These are phyloP conservation scores for Aspergillus sp. DNA, from an alignment of 2,329 filamentous ascomycete species.

Conservation along the genomic window DNA sequence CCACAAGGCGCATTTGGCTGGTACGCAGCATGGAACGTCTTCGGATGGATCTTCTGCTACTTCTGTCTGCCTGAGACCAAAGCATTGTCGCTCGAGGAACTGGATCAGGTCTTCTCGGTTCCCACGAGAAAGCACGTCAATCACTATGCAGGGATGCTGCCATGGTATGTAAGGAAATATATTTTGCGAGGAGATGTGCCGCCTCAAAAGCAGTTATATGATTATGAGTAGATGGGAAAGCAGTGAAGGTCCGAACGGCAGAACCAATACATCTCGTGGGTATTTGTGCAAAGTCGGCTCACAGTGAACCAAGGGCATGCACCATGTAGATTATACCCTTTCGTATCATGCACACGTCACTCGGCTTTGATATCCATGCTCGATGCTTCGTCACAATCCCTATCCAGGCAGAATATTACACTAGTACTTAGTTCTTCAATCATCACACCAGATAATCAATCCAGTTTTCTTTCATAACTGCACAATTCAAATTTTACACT, in stretches of 20 bases:
- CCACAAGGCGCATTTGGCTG: conserved; percentile 57
- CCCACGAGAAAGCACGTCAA: conserved; percentile 41
- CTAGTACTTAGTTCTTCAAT: too few relatives aligned
- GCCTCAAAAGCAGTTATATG: conserved; percentile 30
- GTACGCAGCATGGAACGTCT: conserved; percentile 45
- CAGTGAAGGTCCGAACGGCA: background rate
- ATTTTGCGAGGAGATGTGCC: conserved; percentile 28
- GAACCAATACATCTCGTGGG: too few relatives aligned
- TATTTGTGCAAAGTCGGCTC: too few relatives aligned
- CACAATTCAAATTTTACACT: too few relatives aligned
- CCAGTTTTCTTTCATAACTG: too few relatives aligned
- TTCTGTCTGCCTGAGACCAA: conserved; percentile 42
- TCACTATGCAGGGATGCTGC: conserved; percentile 26
- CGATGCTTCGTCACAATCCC: too few relatives aligned
- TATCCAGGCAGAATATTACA: too few relatives aligned
- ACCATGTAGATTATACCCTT: too few relatives aligned
- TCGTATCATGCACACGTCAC: too few relatives aligned
- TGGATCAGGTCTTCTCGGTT: conserved; percentile 58
- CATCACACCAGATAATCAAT: too few relatives aligned
- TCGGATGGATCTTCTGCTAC: conserved; percentile 45
- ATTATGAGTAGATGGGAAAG: conserved; percentile 21
- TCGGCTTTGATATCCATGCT: too few relatives aligned
- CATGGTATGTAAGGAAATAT: conserved; percentile 34
- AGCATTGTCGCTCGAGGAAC: conserved; percentile 41
- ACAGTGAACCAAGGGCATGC: too few relatives aligned